These are phyloP conservation scores for Yamadazyma songkhlaensis DNA, from an alignment of 1,139 yeast genomes.

Conservation along the genomic window DNA sequence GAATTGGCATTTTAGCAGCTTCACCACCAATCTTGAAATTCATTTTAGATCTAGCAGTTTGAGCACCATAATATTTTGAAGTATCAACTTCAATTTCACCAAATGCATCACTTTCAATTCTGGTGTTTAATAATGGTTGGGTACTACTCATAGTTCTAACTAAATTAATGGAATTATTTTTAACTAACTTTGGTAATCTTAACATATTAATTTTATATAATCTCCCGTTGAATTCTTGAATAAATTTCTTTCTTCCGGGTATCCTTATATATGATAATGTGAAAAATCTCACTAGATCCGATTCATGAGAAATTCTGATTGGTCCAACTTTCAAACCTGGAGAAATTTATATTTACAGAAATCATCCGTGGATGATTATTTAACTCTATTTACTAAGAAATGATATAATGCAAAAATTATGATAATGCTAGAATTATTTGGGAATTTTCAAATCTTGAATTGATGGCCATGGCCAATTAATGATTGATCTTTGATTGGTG, in stretches of 20 bases:
- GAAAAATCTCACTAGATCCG: neutral
- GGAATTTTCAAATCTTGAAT: neutral
- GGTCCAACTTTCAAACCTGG: conserved; percentile 1
- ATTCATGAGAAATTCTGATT: neutral
- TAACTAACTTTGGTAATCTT: conserved; percentile 22
- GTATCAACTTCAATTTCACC: conserved; percentile 91
- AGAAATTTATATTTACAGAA: neutral
- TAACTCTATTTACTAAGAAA: no score
- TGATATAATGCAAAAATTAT: no score
- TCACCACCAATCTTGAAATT: conserved; percentile 95
- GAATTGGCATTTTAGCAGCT: conserved; percentile 88
- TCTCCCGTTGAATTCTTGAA: neutral
- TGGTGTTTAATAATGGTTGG: conserved; percentile 29
- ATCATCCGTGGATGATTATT: no score
- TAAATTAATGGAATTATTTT: conserved; percentile 6
- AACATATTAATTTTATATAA: conserved; percentile 22
- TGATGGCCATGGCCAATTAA: conserved; percentile 28
- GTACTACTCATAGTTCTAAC: conserved; percentile 14
- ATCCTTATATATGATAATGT: conserved; percentile 1
- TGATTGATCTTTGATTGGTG: neutral
- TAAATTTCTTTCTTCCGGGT: conserved; percentile 1
- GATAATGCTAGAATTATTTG: neutral
- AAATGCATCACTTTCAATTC: conserved; percentile 93
- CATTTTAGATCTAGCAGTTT: conserved; percentile 89
- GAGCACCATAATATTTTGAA: conserved; percentile 95